Conservation (phyloP, 805 yeast species). For the Pichia ethanolica region DNA sequence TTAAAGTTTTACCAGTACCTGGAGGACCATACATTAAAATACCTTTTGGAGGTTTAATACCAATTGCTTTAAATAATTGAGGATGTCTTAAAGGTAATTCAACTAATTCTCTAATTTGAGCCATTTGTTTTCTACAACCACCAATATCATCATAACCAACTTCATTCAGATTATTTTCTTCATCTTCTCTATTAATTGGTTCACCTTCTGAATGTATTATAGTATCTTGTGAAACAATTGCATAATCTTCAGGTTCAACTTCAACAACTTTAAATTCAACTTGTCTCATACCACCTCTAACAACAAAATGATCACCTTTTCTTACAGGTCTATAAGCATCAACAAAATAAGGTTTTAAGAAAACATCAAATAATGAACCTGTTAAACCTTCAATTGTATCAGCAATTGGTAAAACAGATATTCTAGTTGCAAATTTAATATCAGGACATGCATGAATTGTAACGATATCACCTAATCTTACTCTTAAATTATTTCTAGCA, state of each 20-base stretch:
- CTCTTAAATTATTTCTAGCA: constrained; percentile 90
- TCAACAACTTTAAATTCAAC: constrained; percentile 98
- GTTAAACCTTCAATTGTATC: constrained; percentile 98
- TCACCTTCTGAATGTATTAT: constrained; percentile 98
- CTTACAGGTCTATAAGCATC: constrained; percentile 99
- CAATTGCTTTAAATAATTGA: constrained; percentile 93
- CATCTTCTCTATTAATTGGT: constrained; percentile 96
- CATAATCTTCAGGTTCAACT: constrained; percentile 94
- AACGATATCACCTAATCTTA: constrained; percentile 88
- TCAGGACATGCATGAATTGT: constrained; percentile 95
- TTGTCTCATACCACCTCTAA: constrained; percentile 98
- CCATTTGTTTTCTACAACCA: constrained; percentile 99
- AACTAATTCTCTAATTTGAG: constrained; percentile 96
- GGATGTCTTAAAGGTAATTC: constrained; percentile 98
- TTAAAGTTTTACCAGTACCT: constrained; percentile 98
- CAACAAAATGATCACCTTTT: constrained; percentile 93
- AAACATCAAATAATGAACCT: constrained; percentile 92
- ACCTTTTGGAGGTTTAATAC: constrained; percentile 98
- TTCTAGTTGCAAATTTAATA: constrained; percentile 92
- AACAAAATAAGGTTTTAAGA: constrained; percentile 94
- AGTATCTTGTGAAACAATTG: constrained; percentile 97
- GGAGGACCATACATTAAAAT: constrained; percentile 98
- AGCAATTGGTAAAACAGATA: constrained; percentile 92
- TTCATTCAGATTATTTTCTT: constrained; percentile 91
- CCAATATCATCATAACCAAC: constrained; percentile 99